phyloP scores from a whole-genome alignment of 2,329 filamentous ascomycete genomes.

The Curvularia sp. region DNA sequence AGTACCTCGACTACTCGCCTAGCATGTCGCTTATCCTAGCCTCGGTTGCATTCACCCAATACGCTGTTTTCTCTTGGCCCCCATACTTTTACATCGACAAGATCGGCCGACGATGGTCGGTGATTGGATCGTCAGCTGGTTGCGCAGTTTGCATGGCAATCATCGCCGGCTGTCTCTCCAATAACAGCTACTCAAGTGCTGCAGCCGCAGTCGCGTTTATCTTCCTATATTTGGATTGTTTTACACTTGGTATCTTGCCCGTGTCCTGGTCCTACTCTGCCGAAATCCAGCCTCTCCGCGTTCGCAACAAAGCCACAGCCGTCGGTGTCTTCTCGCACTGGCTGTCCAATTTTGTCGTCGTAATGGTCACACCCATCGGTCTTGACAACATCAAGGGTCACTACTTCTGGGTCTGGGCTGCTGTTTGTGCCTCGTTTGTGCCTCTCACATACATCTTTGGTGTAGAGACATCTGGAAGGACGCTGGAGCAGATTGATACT shows the following conservation, averaged over 20 bases:
- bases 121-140: conserved; percentile 37
- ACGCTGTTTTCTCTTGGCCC: conserved; percentile 52
- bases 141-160: conserved; percentile 47
- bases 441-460: conserved; percentile 55
- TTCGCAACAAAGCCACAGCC: conserved; percentile 58
- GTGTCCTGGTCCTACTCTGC: conserved; percentile 61
- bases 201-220: conserved; percentile 53
- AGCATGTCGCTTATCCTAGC: conserved; percentile 42
- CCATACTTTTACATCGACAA: conserved; percentile 57
- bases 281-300: conserved; percentile 59
- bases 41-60: conserved; percentile 55
- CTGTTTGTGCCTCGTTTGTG: conserved; percentile 59
- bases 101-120: conserved; percentile 51
- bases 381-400: conserved; percentile 45
- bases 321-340: conserved; percentile 60
- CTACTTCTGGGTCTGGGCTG: conserved; percentile 61
- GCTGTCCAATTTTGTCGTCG: conserved; percentile 59
- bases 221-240: conserved; percentile 34
- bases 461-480: conserved; percentile 37
- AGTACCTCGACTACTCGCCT: conserved; percentile 44
- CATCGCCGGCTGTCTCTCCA: conserved; percentile 42
- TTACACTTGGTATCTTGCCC: conserved; percentile 32
- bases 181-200: conserved; percentile 33
- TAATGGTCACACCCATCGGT: conserved; percentile 59
- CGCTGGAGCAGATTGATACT: conserved; percentile 38